A percentile compares a stretch with the other conserved stretches of the same genome.
Evolutionary conservation across 208 protist species (phyloP).

Genomic region (Angomonas deanei): DNA sequence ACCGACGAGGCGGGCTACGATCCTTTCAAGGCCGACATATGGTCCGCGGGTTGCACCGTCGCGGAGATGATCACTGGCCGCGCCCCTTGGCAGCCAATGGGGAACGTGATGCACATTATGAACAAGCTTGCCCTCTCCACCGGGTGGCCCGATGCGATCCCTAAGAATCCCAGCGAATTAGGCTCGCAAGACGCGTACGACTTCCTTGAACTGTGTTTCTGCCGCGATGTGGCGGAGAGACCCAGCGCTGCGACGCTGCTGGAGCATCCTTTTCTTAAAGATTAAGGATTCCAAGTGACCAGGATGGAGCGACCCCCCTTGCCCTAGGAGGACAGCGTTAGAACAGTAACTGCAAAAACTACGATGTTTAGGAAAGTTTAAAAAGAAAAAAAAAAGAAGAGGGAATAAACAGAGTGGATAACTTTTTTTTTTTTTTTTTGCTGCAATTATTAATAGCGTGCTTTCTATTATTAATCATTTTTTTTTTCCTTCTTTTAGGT

Average conservation of each 20-base stretch:
- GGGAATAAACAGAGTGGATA: background rate
- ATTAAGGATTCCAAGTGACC: too few species aligned
- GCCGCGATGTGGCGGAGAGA: conserved; percentile 66
- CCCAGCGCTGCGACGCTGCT: conserved; percentile 61
- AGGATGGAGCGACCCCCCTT: too few species aligned
- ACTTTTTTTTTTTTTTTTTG: conserved; percentile 7
- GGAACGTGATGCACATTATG: conserved; percentile 91
- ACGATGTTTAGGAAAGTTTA: background rate
- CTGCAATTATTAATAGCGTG: background rate
- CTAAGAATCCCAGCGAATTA: conserved; percentile 62
- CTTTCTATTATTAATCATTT: conserved; percentile 7
- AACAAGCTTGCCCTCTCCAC: conserved; percentile 85
- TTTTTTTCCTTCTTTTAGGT: background rate
- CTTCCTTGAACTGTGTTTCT: conserved; percentile 88
- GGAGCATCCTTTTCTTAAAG: conserved; percentile 74
- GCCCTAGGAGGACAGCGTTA: conserved; percentile 7
- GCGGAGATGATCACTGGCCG: conserved; percentile 89
- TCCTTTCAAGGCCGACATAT: conserved; percentile 88
- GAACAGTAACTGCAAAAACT: conserved; percentile 1
- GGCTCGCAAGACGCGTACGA: conserved; percentile 73
- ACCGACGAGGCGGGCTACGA: conserved; percentile 88
- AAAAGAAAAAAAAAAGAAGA: conserved; percentile 3
- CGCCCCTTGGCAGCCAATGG: conserved; percentile 75
- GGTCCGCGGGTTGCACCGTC: conserved; percentile 87
- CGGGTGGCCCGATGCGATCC: conserved; percentile 87